Evolutionary conservation across 2,329 filamentous ascomycete genomes (phyloP).

Genomic region (Cadophora sp.): DNA sequence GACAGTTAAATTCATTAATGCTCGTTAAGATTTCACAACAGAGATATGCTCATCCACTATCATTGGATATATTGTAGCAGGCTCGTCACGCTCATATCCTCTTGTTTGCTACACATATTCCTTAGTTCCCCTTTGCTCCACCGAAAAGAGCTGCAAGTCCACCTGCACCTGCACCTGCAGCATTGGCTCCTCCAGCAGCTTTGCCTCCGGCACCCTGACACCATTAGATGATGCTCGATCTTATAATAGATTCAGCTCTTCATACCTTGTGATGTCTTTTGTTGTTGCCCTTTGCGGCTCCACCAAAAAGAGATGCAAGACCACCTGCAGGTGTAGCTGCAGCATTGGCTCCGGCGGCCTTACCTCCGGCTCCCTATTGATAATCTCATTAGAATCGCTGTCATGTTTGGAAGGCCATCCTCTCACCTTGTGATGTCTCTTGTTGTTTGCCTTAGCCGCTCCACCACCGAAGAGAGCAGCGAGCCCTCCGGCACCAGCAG

Average conservation of each 20-base stretch:
- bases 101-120: not conserved
- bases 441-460: not conserved
- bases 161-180: not conserved
- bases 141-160: conserved; percentile 20
- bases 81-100: too few species aligned
- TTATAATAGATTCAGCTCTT: not conserved
- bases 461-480: not conserved
- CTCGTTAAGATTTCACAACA: not conserved
- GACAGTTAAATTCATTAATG: not conserved
- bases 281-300: not conserved
- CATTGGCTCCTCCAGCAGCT: not conserved
- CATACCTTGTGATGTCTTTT: conserved; percentile 6
- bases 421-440: conserved; percentile 5
- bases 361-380: not conserved
- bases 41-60: not conserved
- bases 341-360: conserved; percentile 13
- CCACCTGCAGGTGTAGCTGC: not conserved
- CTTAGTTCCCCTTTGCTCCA: conserved; percentile 2
- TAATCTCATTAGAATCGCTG: not conserved
- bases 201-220: not conserved
- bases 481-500: not conserved
- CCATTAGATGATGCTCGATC: not conserved
- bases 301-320: not conserved
- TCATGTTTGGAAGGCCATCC: too few species aligned
- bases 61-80: conserved; percentile 1